Evolutionary conservation across 2,329 filamentous ascomycete genomes (phyloP).

Genomic region (Paecilomyces sp.): DNA sequence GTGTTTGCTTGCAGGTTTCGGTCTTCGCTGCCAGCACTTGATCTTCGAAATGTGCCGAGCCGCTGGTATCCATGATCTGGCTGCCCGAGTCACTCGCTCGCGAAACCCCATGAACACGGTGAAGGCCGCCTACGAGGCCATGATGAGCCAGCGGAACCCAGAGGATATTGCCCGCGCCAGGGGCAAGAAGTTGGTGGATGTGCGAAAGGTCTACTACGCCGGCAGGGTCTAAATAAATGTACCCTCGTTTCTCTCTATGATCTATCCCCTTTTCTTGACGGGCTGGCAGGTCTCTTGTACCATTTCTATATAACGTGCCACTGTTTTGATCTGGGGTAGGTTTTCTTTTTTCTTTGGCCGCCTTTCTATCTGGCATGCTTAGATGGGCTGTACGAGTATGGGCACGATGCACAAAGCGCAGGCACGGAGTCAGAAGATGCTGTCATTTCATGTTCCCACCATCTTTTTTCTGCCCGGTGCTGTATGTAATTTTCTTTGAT

Average conservation of each 20-base stretch:
- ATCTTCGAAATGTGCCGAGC: constrained; percentile 93
- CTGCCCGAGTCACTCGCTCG: constrained; percentile 73
- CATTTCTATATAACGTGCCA: not conserved
- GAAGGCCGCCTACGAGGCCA: constrained; percentile 79
- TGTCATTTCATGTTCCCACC: not conserved
- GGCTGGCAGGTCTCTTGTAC: not conserved
- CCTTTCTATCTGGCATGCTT: not conserved
- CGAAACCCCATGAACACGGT: constrained; percentile 97
- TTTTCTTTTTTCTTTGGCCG: not conserved
- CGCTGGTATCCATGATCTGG: constrained; percentile 78
- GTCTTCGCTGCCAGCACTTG: constrained; percentile 80
- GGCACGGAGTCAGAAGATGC: not conserved
- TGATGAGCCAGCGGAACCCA: constrained; percentile 76
- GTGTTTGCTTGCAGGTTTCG: constrained; percentile 61
- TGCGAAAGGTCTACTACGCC: constrained; percentile 94
- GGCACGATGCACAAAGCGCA: constrained; percentile 1
- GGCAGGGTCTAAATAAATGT: constrained; percentile 52
- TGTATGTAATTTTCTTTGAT: not conserved
- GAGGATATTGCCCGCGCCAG: constrained; percentile 83
- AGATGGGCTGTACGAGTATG: constrained; percentile 7
- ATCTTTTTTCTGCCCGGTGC: not conserved
- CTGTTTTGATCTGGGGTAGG: not conserved
- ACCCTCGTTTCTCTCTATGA: constrained; percentile 5
- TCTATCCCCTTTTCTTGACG: constrained; percentile 4
- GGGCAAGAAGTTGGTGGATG: constrained; percentile 93